Percentiles rank a stretch among this genome's conserved stretches.
phyloP scores from a whole-genome alignment of 768 basidiomycete species.

The Lactifluus volemus region DNA sequence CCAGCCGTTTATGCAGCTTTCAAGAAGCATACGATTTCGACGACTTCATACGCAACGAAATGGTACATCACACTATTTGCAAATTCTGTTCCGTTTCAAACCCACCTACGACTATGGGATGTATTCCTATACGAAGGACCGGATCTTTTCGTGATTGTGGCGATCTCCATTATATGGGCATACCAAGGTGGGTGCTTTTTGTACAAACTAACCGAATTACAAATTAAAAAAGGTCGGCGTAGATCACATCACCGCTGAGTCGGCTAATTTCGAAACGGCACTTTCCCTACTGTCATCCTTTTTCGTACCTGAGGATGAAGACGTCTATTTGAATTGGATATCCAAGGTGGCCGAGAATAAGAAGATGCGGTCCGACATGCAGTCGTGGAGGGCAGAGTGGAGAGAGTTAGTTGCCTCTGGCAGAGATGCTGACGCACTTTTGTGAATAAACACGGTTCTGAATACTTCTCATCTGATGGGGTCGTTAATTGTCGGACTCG shows the following conservation, averaged over 20 bases:
- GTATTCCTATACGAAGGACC: constrained; percentile 84
- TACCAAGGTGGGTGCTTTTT: constrained; percentile 52
- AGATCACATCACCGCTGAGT: constrained; percentile 77
- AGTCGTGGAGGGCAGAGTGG: constrained; percentile 78
- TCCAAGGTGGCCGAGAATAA: constrained; percentile 46
- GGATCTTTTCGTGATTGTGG: constrained; percentile 80
- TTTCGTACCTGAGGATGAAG: constrained; percentile 89
- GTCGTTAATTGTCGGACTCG: too few relatives aligned
- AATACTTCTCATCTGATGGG: neutral
- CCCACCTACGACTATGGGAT: constrained; percentile 92
- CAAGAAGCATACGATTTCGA: constrained; percentile 81
- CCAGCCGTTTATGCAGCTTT: constrained; percentile 84
- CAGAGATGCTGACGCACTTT: constrained; percentile 49
- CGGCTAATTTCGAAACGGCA: constrained; percentile 85
- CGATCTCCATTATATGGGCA: constrained; percentile 85
- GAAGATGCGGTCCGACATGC: constrained; percentile 64
- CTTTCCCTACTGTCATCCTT: constrained; percentile 87
- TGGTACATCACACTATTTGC: constrained; percentile 99
- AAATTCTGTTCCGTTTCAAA: constrained; percentile 92
- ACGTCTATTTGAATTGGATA: constrained; percentile 77
- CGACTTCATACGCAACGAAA: constrained; percentile 94
- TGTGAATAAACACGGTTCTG: constrained; percentile 30
- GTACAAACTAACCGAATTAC: neutral
- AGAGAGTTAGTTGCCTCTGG: constrained; percentile 54
- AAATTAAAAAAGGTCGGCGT: neutral